Base-by-base conservation (phyloP, 2,329 filamentous ascomycete genomes). In the Tetracladium maxilliforme region DNA sequence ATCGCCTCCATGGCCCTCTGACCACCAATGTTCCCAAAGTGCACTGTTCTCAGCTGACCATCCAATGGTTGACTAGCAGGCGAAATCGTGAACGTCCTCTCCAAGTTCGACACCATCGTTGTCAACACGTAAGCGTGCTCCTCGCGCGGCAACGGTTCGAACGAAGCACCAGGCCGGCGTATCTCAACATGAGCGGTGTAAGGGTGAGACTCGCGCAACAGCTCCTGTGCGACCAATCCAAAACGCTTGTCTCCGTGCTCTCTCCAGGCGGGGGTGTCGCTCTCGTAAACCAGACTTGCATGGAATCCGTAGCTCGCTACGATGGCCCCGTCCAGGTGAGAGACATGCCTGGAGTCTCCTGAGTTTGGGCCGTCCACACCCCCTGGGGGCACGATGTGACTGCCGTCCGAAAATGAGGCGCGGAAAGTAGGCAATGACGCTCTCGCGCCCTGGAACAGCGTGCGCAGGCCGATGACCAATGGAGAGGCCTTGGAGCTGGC, bases 221-320 rank as follows among this genome's bases (percentile, higher is more conserved):
- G 64, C 39, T 83, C 73, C 26, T 71, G 64, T 0, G 83, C 86
- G 0, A 83, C 84, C 68, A 93, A 82, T 29, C 73, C 65, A 51
- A 95, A 95, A 12, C 87, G 66, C 43, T 77, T 69, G 16, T 62
- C 60, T 9, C 87, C 87, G 41, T 78, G 74, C 36, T 70, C 67
- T 33, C 87, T 75, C 49, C 87, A 87, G 35, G 71, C 76, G 0
- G 68, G 58, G 1, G 86, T 92, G 48, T 95, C 87, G 48, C 80
- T 90, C 53, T 94, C 84, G 38, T 81, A 84, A 13, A 95, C 83
- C 4, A 95, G 63, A 21, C 76, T 73, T 16, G 86, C 81, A 43
- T 95, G 87, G 41, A 95, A 71, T 12, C 80, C 87, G 65, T 92
- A 92, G 47, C 79, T 90, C 22, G 75, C 76, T 3, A 95, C 86